Percentiles rank a stretch among this genome's conserved stretches.
These are phyloP conservation scores for Xylaria sp. DNA, from an alignment of 495 filamentous ascomycete genomes.

Conservation along the genomic window DNA sequence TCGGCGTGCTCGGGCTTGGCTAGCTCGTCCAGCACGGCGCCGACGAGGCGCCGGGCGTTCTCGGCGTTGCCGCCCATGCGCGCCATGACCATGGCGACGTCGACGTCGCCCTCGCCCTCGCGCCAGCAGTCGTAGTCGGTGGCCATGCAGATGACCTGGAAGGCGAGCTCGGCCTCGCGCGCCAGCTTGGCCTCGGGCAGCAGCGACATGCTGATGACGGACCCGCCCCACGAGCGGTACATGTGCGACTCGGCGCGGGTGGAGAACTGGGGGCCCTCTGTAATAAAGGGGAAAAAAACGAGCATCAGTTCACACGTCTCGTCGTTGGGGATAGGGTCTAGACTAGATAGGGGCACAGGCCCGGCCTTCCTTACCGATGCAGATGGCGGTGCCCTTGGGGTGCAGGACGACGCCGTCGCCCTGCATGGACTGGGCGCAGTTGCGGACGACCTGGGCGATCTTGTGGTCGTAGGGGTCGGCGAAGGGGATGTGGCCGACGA, in stretches of 20 bases:
- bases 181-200: constrained; percentile 98
- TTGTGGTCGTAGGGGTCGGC: constrained; percentile 90
- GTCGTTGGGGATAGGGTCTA: too few species aligned
- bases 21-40: constrained; percentile 85
- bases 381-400: constrained; percentile 78
- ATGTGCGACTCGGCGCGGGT: constrained; percentile 95
- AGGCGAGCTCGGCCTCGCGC: constrained; percentile 92
- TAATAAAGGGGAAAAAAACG: background rate
- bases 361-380: constrained; percentile 92
- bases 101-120: constrained; percentile 70
- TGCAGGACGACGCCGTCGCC: constrained; percentile 83
- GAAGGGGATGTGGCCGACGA: constrained; percentile 94
- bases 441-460: constrained; percentile 72
- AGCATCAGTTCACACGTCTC: background rate
- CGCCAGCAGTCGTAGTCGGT: constrained; percentile 99
- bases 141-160: constrained; percentile 98
- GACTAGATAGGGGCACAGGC: too few species aligned
- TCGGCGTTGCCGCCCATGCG: constrained; percentile 91
- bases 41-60: constrained; percentile 86
- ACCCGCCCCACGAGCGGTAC: constrained; percentile 91
- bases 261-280: constrained; percentile 94
- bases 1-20: constrained; percentile 74
- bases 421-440: constrained; percentile 76
- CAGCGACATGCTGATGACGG: constrained; percentile 95
- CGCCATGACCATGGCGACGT: constrained; percentile 95